These are phyloP conservation scores for Sphaerulina musiva DNA, from an alignment of 2,329 filamentous ascomycete genomes.

Conservation along the genomic window DNA sequence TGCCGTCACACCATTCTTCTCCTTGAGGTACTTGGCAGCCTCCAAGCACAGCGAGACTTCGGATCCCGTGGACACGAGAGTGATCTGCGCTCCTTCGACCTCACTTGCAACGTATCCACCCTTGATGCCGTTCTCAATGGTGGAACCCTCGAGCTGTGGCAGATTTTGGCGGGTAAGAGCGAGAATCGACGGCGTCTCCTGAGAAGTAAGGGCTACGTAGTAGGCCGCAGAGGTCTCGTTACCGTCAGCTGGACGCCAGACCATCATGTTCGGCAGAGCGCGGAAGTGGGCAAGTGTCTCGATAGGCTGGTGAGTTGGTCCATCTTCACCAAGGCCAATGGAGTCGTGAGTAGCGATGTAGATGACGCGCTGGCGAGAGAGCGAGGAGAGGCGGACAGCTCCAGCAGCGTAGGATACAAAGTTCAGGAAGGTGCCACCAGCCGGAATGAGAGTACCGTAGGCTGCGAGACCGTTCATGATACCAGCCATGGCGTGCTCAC, in stretches of 20 bases:
- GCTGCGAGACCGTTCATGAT: conserved; percentile 93
- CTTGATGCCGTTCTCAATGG: conserved; percentile 82
- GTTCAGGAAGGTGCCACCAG: conserved; percentile 96
- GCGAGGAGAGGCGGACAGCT: conserved; percentile 84
- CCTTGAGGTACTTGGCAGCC: conserved; percentile 81
- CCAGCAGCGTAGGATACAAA: conserved; percentile 97
- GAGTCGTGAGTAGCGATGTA: conserved; percentile 98
- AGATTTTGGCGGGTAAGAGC: conserved; percentile 97
- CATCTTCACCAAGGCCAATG: conserved; percentile 97
- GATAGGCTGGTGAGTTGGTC: conserved; percentile 97
- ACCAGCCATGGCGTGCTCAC: conserved; percentile 86
- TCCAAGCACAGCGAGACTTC: conserved; percentile 93
- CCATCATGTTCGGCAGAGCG: conserved; percentile 97
- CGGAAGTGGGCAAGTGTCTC: conserved; percentile 98
- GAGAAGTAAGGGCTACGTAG: conserved; percentile 86
- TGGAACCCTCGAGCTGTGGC: conserved; percentile 91
- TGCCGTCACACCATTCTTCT: conserved; percentile 78
- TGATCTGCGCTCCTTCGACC: conserved; percentile 74
- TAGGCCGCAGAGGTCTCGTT: conserved; percentile 98
- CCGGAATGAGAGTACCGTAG: conserved; percentile 92
- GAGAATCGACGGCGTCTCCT: conserved; percentile 84
- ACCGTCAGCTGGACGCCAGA: conserved; percentile 96
- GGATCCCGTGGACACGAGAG: conserved; percentile 88
- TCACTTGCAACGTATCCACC: conserved; percentile 90
- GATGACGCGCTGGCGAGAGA: conserved; percentile 85